A percentile compares a stretch with the other conserved stretches of the same genome.
These are phyloP conservation scores for Stagonosporopsis vannaccii DNA, from an alignment of 2,329 filamentous ascomycete genomes.

Conservation along the genomic window DNA sequence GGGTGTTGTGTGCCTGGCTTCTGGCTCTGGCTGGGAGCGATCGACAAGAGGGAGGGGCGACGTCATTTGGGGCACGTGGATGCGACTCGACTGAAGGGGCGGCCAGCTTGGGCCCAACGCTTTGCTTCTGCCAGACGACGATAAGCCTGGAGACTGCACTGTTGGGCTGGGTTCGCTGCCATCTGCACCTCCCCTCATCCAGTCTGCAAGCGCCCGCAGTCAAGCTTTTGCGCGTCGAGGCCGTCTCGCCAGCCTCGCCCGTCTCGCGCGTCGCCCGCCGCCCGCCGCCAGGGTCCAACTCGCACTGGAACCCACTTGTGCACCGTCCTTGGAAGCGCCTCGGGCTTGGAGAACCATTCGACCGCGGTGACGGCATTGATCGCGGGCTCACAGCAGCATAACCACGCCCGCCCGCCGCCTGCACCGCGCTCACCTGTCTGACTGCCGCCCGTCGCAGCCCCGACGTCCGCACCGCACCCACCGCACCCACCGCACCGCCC, in stretches of 20 bases:
- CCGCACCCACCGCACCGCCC: background rate
- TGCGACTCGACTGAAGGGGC: background rate
- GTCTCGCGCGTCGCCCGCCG: too few relatives aligned
- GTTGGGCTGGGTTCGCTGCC: background rate
- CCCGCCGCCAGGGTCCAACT: constrained; percentile 8
- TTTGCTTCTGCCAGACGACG: constrained; percentile 1
- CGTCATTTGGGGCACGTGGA: constrained; percentile 16
- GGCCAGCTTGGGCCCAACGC: constrained; percentile 5
- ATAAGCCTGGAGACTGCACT: background rate
- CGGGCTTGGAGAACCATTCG: constrained; percentile 8
- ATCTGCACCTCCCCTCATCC: background rate
- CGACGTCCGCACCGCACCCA: background rate
- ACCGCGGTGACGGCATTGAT: constrained; percentile 18
- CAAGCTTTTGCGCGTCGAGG: background rate
- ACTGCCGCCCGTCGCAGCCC: too few relatives aligned
- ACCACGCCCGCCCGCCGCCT: background rate
- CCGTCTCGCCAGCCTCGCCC: background rate
- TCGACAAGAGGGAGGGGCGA: constrained; percentile 8
- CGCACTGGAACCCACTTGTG: constrained; percentile 6
- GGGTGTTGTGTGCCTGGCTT: constrained; percentile 11
- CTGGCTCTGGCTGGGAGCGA: constrained; percentile 16
- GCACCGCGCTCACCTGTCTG: background rate
- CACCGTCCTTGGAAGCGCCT: constrained; percentile 17
- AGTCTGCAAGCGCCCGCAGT: constrained; percentile 1
- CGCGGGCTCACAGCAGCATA: constrained; percentile 5